phyloP scores from a whole-genome alignment of 2,329 filamentous ascomycete species.

The Blastomyces parvus region DNA sequence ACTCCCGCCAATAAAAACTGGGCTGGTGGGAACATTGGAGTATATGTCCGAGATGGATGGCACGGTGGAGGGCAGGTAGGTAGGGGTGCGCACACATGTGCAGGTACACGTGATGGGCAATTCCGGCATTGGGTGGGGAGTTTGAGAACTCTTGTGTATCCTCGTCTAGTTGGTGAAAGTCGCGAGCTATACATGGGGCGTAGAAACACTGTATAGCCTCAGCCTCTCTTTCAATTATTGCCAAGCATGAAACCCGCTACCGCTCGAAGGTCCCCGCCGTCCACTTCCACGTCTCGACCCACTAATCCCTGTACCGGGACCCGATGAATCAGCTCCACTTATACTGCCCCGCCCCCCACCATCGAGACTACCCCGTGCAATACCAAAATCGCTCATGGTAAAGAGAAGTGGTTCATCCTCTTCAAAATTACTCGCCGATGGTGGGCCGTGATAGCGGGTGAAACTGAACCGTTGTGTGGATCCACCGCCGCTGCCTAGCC shows the following conservation, averaged over 20 bases:
- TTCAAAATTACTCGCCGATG: slow-evolving; percentile 24
- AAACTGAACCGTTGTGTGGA: slow-evolving; percentile 25
- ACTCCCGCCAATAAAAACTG: not conserved
- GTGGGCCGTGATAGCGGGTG: slow-evolving; percentile 25
- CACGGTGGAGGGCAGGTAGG: not conserved
- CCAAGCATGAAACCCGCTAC: slow-evolving; percentile 17
- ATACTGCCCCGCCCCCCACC: slow-evolving; percentile 21
- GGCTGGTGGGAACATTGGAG: not conserved
- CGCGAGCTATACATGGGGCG: not conserved
- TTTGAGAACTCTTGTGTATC: not conserved
- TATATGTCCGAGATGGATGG: not conserved
- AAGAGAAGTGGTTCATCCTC: slow-evolving; percentile 39
- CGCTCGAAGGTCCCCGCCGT: slow-evolving; percentile 24
- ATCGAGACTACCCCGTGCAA: slow-evolving; percentile 35
- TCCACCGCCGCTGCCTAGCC: slow-evolving; percentile 16
- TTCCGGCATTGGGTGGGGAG: not conserved
- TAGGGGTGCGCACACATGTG: too few species aligned
- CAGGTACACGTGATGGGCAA: not conserved
- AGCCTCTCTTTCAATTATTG: slow-evolving; percentile 13
- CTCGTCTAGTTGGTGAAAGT: not conserved
- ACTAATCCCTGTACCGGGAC: slow-evolving; percentile 9
- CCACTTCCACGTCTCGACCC: slow-evolving; percentile 30
- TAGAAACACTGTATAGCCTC: not conserved
- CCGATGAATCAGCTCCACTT: slow-evolving; percentile 1
- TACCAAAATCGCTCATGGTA: slow-evolving; percentile 40